phyloP scores from a whole-genome alignment of 192 early-diverging fungal species.

The Coemansia erecta region DNA sequence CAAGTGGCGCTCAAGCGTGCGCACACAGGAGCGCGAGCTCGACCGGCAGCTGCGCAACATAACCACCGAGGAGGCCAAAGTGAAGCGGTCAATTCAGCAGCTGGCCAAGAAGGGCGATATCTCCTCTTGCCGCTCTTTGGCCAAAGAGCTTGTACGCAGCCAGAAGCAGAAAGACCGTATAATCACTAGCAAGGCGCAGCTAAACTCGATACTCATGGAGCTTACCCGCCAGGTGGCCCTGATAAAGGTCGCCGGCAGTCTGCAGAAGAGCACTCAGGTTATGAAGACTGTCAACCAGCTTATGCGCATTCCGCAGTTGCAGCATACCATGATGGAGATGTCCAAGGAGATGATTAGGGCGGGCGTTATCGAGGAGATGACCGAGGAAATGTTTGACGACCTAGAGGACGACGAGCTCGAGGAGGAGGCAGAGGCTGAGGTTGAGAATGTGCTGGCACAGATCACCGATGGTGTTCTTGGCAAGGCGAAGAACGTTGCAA shows the following conservation, averaged over 20 bases:
- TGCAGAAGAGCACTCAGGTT: conserved; percentile 85
- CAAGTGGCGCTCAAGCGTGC: conserved; percentile 86
- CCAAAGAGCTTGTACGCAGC: conserved; percentile 80
- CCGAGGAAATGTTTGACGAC: conserved; percentile 82
- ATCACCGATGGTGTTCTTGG: conserved; percentile 75
- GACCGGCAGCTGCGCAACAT: conserved; percentile 81
- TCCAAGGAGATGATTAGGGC: conserved; percentile 98
- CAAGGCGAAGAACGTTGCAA: background rate
- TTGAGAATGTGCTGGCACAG: conserved; percentile 85
- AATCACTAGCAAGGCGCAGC: conserved; percentile 84
- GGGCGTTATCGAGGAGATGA: conserved; percentile 95
- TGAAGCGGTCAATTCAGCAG: conserved; percentile 72
- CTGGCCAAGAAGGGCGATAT: conserved; percentile 87
- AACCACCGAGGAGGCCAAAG: conserved; percentile 80
- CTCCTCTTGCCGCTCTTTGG: conserved; percentile 67
- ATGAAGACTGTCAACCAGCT: conserved; percentile 91
- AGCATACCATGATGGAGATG: conserved; percentile 85
- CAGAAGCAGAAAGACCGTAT: conserved; percentile 78
- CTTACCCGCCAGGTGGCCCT: conserved; percentile 83
- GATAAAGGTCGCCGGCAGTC: conserved; percentile 80
- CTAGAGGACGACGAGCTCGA: conserved; percentile 89
- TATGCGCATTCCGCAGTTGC: conserved; percentile 82
- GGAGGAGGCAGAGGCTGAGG: conserved; percentile 92
- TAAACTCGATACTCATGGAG: conserved; percentile 89
- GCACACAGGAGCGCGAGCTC: conserved; percentile 80